A percentile compares a stretch with the other conserved stretches of the same genome.
Conservation (phyloP, 2,329 filamentous ascomycete species). For the Pezicula carpinea region DNA sequence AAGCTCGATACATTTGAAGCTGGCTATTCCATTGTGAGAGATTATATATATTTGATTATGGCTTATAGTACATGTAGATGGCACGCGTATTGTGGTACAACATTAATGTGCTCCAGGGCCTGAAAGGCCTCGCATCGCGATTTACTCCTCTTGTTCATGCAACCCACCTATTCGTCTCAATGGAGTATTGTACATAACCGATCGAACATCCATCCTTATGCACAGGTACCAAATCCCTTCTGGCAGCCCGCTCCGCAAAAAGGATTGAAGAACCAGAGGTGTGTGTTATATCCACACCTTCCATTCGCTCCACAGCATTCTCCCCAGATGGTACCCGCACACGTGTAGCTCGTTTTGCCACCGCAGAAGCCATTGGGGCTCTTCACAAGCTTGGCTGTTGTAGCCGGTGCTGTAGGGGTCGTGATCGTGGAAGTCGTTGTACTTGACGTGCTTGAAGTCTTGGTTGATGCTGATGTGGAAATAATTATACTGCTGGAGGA, state of each 20-base stretch:
- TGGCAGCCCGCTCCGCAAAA: slow-evolving; percentile 29
- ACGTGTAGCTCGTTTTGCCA: slow-evolving; percentile 17
- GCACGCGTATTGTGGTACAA: no score
- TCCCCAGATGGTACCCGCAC: slow-evolving; percentile 16
- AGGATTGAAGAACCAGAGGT: slow-evolving; percentile 4
- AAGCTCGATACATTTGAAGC: no score
- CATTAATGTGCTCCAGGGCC: no score
- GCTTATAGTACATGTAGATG: no score
- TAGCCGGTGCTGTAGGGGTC: slow-evolving; percentile 1
- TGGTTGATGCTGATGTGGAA: not conserved
- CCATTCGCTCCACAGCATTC: slow-evolving; percentile 24
- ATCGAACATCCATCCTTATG: not conserved
- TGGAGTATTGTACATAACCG: no score
- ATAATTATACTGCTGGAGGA: slow-evolving; percentile 9
- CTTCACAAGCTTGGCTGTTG: slow-evolving; percentile 1
- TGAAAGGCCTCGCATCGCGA: no score
- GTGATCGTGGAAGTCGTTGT: not conserved
- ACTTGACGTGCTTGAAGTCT: not conserved
- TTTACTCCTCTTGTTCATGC: no score
- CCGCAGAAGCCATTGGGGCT: slow-evolving; percentile 16
- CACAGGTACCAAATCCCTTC: slow-evolving; percentile 7
- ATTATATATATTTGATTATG: no score
- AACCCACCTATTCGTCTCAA: no score
- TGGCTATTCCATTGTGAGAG: no score
- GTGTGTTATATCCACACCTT: slow-evolving; percentile 21